Evolutionary conservation across 208 protist genomes (phyloP).

Genomic region (Leishmania martiniquensis): DNA sequence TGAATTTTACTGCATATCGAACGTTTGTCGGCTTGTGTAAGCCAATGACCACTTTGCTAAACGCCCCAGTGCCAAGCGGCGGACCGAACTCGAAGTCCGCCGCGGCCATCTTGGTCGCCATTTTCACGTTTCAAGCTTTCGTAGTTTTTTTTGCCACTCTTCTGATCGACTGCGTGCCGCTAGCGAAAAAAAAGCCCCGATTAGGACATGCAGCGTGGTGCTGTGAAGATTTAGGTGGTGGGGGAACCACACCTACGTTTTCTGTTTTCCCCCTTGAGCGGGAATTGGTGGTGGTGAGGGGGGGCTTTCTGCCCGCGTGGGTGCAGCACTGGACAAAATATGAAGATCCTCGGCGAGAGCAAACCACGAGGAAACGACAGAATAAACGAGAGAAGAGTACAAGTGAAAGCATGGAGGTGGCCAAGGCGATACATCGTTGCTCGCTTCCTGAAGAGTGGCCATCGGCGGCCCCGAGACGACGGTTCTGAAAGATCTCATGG

Average conservation of each 20-base stretch:
- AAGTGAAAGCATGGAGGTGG: neutral
- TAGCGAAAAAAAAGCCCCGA: neutral
- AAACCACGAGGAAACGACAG: neutral
- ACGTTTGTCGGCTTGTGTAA: slow-evolving; percentile 64
- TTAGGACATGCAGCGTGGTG: neutral
- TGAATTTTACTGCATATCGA: slow-evolving; percentile 85
- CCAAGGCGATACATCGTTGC: neutral
- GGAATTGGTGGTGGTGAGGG: neutral
- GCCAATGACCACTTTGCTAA: slow-evolving; percentile 89
- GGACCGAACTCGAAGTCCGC: slow-evolving; percentile 81
- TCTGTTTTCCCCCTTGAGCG: neutral
- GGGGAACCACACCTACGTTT: neutral
- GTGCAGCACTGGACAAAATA: neutral
- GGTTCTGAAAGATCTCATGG: neutral
- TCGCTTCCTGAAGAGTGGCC: neutral
- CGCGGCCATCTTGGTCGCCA: slow-evolving; percentile 59
- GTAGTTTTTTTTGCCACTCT: neutral
- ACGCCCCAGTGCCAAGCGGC: slow-evolving; percentile 77
- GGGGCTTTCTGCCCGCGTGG: neutral
- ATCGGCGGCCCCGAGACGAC: neutral
- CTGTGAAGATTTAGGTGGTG: neutral
- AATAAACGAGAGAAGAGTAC: neutral
- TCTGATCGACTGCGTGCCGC: neutral
- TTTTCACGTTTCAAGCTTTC: neutral
- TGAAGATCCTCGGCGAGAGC: neutral